Evolutionary conservation across 139 green algal species (phyloP), one percentile per base, ranked within the genome.

Genomic region (Closterium sp.): DNA sequence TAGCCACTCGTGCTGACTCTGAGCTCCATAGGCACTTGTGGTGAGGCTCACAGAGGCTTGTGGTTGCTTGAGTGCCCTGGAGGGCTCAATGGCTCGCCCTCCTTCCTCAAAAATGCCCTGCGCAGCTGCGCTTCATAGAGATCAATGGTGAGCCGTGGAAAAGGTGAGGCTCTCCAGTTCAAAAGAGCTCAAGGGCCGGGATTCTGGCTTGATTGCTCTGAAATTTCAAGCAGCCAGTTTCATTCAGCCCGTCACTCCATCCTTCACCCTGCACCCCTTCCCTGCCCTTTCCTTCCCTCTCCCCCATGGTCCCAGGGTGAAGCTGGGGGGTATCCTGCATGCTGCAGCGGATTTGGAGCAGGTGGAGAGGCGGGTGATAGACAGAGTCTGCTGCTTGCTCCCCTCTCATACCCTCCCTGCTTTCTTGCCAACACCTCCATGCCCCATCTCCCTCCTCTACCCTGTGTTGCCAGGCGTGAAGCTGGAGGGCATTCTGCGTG

Each of bases 91-190:
- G 91, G 87, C 28, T 64, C 4, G 16, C 91, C 91, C 28, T 92
- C 88, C n/a, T 94, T 94, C 21, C 84, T 94, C 43, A 64, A 94
- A 1, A 94, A 94, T 35, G 91, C 91, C 8, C 76, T 94, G 31
- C 33, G 19, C 38, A 88, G 8, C 76, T 94, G 31, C 33, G 19
- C 38, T 90, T 91, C 64, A 33, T 92, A 10, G 91, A 94, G 33
- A 89, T 34, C 21, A 8, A 93, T 35, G 90, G 90, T 91, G 64
- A 28, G 64, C 64, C 64, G 16, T 83, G n/a, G n/a, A n/a, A n/a
- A n/a, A n/a, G n/a, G n/a, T n/a, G n/a, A n/a, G n/a, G n/a, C n/a
- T n/a, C n/a, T n/a, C n/a, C n/a, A n/a, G n/a, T n/a, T n/a, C n/a
- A n/a, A n/a, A n/a, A n/a, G n/a, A n/a, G n/a, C n/a, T n/a, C n/a